Percentiles rank a stretch among this genome's conserved stretches.
Evolutionary conservation across 352 stramenopile genomes (phyloP).

Genomic region (Globisporangium acanthophoron): DNA sequence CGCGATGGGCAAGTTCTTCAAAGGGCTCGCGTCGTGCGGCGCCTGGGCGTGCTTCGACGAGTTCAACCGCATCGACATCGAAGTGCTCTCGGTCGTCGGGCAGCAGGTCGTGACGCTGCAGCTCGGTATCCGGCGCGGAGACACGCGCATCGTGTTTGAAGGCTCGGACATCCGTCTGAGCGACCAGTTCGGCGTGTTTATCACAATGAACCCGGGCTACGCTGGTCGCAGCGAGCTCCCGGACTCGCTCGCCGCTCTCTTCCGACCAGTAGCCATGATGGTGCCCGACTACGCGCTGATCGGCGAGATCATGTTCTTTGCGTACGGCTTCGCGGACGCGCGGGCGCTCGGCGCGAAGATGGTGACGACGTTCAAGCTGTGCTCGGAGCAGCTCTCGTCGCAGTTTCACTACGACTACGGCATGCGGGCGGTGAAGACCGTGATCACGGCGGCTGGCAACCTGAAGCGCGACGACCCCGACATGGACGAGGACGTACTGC

Average conservation of each 20-base stretch:
- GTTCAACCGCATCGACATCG: slow-evolving; percentile 89
- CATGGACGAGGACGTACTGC: slow-evolving; percentile 91
- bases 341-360: slow-evolving; percentile 70
- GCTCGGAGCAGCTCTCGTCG: slow-evolving; percentile 84
- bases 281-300: slow-evolving; percentile 89
- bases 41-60: slow-evolving; percentile 91
- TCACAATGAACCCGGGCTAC: slow-evolving; percentile 91
- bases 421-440: slow-evolving; percentile 88
- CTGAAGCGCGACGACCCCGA: slow-evolving; percentile 90
- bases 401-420: slow-evolving; percentile 91
- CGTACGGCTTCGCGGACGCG: slow-evolving; percentile 71
- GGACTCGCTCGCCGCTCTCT: slow-evolving; percentile 81
- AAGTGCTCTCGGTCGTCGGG: slow-evolving; percentile 83
- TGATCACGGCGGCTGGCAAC: slow-evolving; percentile 86
- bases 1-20: slow-evolving; percentile 95
- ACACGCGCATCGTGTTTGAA: slow-evolving; percentile 91
- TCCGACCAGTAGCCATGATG: slow-evolving; percentile 90
- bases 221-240: slow-evolving; percentile 83
- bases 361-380: slow-evolving; percentile 88
- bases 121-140: slow-evolving; percentile 75
- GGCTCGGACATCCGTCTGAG: slow-evolving; percentile 93
- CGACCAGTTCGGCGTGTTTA: slow-evolving; percentile 88
- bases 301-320: slow-evolving; percentile 90
- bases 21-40: slow-evolving; percentile 90
- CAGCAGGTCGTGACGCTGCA: slow-evolving; percentile 92